phyloP scores from a whole-genome alignment of 208 protist genomes.

The Entamoeba histolytica region DNA sequence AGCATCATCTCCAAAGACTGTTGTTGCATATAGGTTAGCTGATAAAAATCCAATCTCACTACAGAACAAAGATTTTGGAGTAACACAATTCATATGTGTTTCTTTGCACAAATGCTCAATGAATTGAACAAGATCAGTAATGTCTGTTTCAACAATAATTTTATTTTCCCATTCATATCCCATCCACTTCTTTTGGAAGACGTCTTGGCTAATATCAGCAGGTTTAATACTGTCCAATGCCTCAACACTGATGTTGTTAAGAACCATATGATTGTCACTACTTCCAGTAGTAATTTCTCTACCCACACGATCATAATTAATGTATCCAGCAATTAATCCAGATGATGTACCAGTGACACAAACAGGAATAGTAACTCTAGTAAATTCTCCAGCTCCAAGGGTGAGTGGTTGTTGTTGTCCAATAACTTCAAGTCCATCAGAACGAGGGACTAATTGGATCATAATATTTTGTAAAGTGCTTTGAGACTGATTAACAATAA shows the following conservation, averaged over 20 bases:
- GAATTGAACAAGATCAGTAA: background rate
- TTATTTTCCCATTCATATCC: conserved; percentile 5
- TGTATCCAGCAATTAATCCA: background rate
- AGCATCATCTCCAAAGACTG: conserved; percentile 2
- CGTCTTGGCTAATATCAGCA: background rate
- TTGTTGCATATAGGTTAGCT: background rate
- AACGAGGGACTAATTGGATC: background rate
- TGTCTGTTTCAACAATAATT: background rate
- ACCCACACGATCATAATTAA: background rate
- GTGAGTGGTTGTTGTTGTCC: background rate
- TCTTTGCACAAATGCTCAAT: background rate
- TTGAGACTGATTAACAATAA: background rate
- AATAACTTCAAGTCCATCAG: background rate
- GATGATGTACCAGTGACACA: background rate
- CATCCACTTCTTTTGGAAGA: background rate
- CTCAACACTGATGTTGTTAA: background rate
- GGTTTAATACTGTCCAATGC: background rate
- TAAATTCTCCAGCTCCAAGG: background rate
- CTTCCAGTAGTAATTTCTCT: background rate
- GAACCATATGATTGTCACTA: background rate
- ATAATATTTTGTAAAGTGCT: background rate
- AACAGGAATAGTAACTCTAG: background rate
- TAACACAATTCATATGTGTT: background rate
- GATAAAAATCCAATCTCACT: background rate
- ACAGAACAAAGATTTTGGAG: background rate